phyloP scores from a whole-genome alignment of 257 asterid genomes.

The Solanum clarkiae region DNA sequence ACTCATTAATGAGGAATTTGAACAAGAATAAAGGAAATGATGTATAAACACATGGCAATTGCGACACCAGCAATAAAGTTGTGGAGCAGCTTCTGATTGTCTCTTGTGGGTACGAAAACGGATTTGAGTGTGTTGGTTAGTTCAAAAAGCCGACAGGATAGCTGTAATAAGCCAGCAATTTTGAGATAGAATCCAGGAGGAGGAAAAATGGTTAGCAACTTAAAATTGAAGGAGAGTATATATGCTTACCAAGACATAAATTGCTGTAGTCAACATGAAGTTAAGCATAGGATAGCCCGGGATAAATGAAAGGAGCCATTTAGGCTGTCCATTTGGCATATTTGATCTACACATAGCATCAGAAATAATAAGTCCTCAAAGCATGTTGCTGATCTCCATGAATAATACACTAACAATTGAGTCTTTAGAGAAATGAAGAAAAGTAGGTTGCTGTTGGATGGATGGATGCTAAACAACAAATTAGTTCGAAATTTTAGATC shows the following conservation, averaged over 20 bases:
- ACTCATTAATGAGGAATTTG: conserved; percentile 53
- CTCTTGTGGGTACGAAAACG: conserved; percentile 74
- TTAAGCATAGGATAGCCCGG: conserved; percentile 96
- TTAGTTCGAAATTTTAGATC: background rate
- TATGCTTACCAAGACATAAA: conserved; percentile 63
- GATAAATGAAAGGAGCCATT: conserved; percentile 82
- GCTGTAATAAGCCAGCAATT: conserved; percentile 25
- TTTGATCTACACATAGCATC: conserved; percentile 50
- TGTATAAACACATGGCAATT: conserved; percentile 48
- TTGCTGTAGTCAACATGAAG: conserved; percentile 85
- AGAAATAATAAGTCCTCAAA: background rate
- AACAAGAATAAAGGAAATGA: conserved; percentile 51
- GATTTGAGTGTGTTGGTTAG: conserved; percentile 78
- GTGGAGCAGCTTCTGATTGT: conserved; percentile 45
- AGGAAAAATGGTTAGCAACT: background rate
- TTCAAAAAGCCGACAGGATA: conserved; percentile 77
- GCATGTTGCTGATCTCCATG: background rate
- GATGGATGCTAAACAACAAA: background rate
- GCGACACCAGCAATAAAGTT: conserved; percentile 54
- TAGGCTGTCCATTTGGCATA: conserved; percentile 90
- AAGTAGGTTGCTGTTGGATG: background rate
- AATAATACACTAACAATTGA: background rate
- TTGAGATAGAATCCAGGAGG: background rate
- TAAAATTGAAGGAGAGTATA: background rate
- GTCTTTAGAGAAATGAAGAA: background rate